Evolutionary conservation across 768 basidiomycete species (phyloP), one percentile per base, ranked within the genome.

Genomic region (Phylloporus scabripes): DNA sequence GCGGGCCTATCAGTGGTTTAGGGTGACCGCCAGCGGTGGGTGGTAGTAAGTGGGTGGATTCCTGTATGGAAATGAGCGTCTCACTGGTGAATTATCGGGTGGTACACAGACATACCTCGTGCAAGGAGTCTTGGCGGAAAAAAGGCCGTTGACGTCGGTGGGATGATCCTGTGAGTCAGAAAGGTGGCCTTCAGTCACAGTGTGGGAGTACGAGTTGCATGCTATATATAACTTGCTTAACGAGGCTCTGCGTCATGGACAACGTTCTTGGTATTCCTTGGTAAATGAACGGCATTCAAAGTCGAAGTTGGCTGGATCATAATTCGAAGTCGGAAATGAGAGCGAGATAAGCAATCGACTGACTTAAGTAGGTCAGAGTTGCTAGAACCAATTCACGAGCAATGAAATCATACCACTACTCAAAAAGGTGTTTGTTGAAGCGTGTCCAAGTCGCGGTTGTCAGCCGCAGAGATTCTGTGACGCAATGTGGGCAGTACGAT

Each of bases 381-480:
- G 12, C 14, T 3, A 1, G 17, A 15, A 42, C 42, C 11, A n/a
- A 10, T 20, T 7, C 28, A 26, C 10, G 11, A 12, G 15, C 15
- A n/a, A 36, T 10, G 12, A 26, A 32, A 20, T 24, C 38, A 3
- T 45, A 45, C 59, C 41, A 6, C 7, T n/a, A 15, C 21, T 29
- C 26, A n/a, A 18, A 15, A 18, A 36, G 17, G 36, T 21, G 34
- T 34, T 12, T 28, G 28, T 49, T 38, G 23, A 43, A 32, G 12
- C 11, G 15, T 36, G 34, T 32, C 24, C 21, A 23, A 20, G n/a
- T 37, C 7, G 28, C 5, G 15, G 7, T 12, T 40, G 60, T 55
- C 59, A 63, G 59, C 61, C 60, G 43, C 55, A 38, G 39, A 28
- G 34, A 18, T 28, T n/a, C 42, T 9, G 34, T 41, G 42, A 17